Conservation (phyloP, 345 rosid species). For the Cardamine chenopodiifolia region DNA sequence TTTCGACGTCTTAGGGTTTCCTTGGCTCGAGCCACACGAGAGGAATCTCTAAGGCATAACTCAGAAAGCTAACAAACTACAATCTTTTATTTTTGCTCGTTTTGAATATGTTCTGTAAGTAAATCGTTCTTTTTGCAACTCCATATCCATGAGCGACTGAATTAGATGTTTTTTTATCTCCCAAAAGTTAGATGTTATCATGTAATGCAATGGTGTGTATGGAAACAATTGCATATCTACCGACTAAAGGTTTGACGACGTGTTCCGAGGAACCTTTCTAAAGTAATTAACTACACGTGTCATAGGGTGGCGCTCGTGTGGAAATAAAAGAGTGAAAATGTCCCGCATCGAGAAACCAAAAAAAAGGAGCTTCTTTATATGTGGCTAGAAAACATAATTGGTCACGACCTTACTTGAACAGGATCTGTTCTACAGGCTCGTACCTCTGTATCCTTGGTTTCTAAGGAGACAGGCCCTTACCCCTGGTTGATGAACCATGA, state of each 20-base stretch:
- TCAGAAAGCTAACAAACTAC: constrained; percentile 1
- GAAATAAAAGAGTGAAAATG: neutral
- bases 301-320: too few relatives aligned
- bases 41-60: constrained; percentile 62
- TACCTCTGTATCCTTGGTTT: too few relatives aligned
- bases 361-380: neutral
- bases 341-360: constrained; percentile 22
- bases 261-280: neutral
- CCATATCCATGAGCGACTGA: neutral
- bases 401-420: constrained; percentile 43
- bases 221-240: too few relatives aligned
- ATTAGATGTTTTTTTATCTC: neutral
- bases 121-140: neutral
- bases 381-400: fast-evolving
- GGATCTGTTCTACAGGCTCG: too few relatives aligned
- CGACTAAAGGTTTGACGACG: too few relatives aligned
- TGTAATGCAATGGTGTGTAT: too few relatives aligned
- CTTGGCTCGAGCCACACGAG: constrained; percentile 79
- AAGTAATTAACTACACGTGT: constrained; percentile 9
- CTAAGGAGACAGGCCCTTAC: too few relatives aligned
- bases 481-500: constrained; percentile 25
- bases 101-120: neutral
- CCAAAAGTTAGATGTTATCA: too few relatives aligned
- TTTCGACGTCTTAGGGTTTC: constrained; percentile 81
- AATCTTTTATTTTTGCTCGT: neutral